Evolutionary conservation across 257 asterid genomes (phyloP), one percentile per base, ranked within the genome.

Genomic region (Nicotiana tomentosiformis): DNA sequence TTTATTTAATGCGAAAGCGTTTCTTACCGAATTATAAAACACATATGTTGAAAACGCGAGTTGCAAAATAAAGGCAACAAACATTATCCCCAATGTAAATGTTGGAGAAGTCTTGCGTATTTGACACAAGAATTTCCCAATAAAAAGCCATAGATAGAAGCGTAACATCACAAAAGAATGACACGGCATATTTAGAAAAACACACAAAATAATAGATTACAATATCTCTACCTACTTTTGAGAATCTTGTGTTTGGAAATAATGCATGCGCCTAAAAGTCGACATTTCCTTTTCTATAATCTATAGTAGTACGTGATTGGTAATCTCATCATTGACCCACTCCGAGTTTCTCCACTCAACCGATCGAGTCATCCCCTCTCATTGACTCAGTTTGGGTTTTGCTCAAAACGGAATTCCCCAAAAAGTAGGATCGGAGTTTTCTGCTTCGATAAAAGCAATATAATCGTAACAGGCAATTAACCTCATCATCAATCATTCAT

Each of bases 231-330:
- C 89, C 88, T 68, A 77, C 82, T 69, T 83, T 85, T 84, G 85
- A 83, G 86, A 85, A 77, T 89, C 86, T 89, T 84, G 87, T 83
- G 89, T 72, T 90, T 85, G 90, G 89, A 80, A 49, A 53, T 53
- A 5, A 65, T 33, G 84, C 83, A 72, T 72, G 80, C 43, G 39
- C 70, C 37, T 20, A 20, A 64, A 8, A 66, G 46, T 17, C 57
- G 0, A 53, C 57, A 53, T 53, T 10, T 53, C 57, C 57, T 53
- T 53, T 53, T 53, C 57, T 53, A 14, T 53, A 12, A 5, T 53
- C 57, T 53, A 14, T 53, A 12, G 17, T 53, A 53, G 18, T 51
- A 10, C 57, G 17, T 53, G 49, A 43, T 43, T 43, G 49, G 49
- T 7, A 7, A 0, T 1, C n/a, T 66, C 37, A 43, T 66, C 20